Base-by-base conservation (phyloP, 805 yeast species). In the Sporopachydermia lactativora region DNA sequence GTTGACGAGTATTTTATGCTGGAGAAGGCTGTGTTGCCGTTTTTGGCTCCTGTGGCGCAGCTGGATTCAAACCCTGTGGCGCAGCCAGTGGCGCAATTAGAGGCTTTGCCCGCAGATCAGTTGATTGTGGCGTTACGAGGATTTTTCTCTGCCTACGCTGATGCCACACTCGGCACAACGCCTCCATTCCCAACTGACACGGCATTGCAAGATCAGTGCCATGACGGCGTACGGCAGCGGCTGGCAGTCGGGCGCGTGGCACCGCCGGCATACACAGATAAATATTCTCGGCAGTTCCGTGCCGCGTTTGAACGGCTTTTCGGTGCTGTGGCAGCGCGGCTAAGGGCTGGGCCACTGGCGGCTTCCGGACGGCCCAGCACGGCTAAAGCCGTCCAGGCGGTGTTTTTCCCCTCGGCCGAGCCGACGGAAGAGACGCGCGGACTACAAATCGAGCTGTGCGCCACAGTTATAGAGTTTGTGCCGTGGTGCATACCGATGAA, bases 131-230 rank as follows among this genome's bases (percentile, higher is more conserved):
- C 81, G 1, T 68, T 84, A 13, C 73, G 73, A 43, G 68, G 95
- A 2, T 89, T 83, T 52, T 66, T 78, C 39, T 68, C 75, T n/a
- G 72, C 85, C 38, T 60, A 88, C 28, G 68, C 72, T 42, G 94
- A 83, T 45, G 68, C 65, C 40, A 71, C 71, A 42, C 44, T 61
- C 3, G 65, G 69, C 8, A 74, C 70, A 36, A 62, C 73, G 42
- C 96, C 96, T 0, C 66, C 67, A 1, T 89, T 85, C 56, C 96
- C 95, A 18, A 63, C 73, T 2, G 75, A 24, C n/a, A 8, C 72
- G 44, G 70, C 66, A 35, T 63, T 64, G 1, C 8, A n/a, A 8
- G 31, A n/a, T 8, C 8, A 8, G n/a, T 24, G 8, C 31, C 31
- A 24, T n/a, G 13, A 24, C 13, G n/a, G n/a, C n/a, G n/a, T 24